A percentile compares a stretch with the other conserved stretches of the same genome.
Evolutionary conservation across 1,284 basidiomycete species (phyloP).

Genomic region (Amylostereum areolatum): DNA sequence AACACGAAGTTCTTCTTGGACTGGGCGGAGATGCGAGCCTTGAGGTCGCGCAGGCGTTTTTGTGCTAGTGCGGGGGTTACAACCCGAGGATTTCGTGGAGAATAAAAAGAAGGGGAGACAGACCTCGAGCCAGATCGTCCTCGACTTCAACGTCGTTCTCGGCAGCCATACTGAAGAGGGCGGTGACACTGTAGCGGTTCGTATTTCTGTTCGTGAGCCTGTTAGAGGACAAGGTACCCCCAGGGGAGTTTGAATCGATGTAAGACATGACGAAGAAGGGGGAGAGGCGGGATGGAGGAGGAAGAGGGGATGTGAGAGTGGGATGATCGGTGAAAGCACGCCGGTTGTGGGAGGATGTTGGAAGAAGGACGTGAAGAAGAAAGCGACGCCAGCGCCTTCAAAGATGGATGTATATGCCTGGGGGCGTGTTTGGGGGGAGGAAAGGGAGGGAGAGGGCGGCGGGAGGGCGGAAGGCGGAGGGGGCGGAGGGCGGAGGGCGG

Average conservation of each 20-base stretch:
- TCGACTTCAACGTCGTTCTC: slow-evolving; percentile 99
- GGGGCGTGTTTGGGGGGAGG: neutral
- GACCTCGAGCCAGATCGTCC: slow-evolving; percentile 93
- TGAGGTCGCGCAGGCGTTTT: slow-evolving; percentile 92
- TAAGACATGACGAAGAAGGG: slow-evolving; percentile 1
- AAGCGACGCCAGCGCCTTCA: slow-evolving; percentile 15
- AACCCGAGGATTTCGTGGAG: neutral
- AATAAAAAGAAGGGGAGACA: slow-evolving; percentile 21
- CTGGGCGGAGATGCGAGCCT: slow-evolving; percentile 96
- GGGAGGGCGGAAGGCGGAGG: neutral
- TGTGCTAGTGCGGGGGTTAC: slow-evolving; percentile 55
- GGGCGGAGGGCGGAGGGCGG: too few relatives aligned
- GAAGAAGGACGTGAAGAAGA: slow-evolving; percentile 3
- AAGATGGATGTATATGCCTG: neutral
- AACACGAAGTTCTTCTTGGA: slow-evolving; percentile 99
- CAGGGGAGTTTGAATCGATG: slow-evolving; percentile 46
- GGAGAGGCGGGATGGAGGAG: slow-evolving; percentile 4
- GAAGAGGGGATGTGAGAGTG: neutral
- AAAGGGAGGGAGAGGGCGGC: slow-evolving; percentile 2
- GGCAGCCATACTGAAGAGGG: slow-evolving; percentile 95
- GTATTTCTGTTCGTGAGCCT: slow-evolving; percentile 87
- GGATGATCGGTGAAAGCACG: slow-evolving; percentile 1
- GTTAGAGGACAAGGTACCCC: slow-evolving; percentile 52
- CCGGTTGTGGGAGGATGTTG: neutral
- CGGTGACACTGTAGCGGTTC: slow-evolving; percentile 94